A percentile compares a stretch with the other conserved stretches of the same genome.
Conservation (phyloP, 208 protist species). For the Balamuthia mandrillaris region DNA sequence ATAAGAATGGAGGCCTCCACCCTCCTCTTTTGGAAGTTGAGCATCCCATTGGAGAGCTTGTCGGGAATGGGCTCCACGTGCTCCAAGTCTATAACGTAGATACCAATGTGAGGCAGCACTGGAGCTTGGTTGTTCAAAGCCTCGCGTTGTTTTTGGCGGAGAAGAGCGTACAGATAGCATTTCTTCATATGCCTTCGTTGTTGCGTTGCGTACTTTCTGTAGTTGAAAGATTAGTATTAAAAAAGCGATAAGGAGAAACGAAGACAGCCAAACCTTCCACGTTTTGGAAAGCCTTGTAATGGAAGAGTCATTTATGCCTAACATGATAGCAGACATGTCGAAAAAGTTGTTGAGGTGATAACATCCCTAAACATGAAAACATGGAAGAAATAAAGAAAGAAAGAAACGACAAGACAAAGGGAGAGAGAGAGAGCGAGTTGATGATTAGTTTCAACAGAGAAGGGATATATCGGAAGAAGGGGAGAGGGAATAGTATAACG, state of each 20-base stretch:
- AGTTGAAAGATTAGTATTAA: not conserved
- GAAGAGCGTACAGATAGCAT: too few relatives aligned
- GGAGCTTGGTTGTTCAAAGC: too few relatives aligned
- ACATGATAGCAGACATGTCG: slow-evolving; percentile 31
- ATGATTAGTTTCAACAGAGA: too few relatives aligned
- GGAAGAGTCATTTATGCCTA: slow-evolving; percentile 1
- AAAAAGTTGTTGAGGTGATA: slow-evolving; percentile 37
- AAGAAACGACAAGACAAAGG: too few relatives aligned
- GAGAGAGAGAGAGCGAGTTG: too few relatives aligned
- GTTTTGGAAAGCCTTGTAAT: not conserved
- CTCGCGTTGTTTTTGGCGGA: too few relatives aligned
- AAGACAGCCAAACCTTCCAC: slow-evolving; percentile 1
- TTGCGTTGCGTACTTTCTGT: too few relatives aligned
- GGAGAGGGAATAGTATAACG: too few relatives aligned
- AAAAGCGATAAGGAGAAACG: not conserved
- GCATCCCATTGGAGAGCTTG: not conserved
- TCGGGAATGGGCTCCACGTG: slow-evolving; percentile 13
- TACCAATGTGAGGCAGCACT: slow-evolving; percentile 19
- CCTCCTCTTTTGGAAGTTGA: slow-evolving; percentile 29
- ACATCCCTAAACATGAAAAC: too few relatives aligned
- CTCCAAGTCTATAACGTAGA: slow-evolving; percentile 36
- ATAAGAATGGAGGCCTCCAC: not conserved
- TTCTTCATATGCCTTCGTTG: too few relatives aligned
- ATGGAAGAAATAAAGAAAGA: too few relatives aligned
- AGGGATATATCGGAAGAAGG: too few relatives aligned